Base-by-base conservation (phyloP, 306 rosid genomes). In the Rosa multiflora region DNA sequence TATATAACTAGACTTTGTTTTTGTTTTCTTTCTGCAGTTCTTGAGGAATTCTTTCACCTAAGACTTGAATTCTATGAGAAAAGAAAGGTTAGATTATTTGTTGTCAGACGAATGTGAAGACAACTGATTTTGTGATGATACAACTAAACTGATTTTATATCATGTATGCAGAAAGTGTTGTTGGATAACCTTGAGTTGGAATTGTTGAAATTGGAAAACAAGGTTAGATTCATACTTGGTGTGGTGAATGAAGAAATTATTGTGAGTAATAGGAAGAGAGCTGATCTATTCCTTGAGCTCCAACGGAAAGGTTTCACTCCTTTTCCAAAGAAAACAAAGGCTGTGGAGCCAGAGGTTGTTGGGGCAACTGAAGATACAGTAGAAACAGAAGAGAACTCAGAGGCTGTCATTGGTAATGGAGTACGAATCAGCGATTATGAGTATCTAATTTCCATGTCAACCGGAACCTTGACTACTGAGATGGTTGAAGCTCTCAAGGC, bases 261-360 rank as follows among this genome's bases (percentile, higher is more conserved):
- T 43, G 97, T 92, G 47, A 92, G 88, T 87, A 95, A 91, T 68
- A 80, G 98, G 71, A 91, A 83, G 79, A 91, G 83, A 64, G 97
- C 91, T 59, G 98, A 95, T 75, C 74, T 92, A 75, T 82, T 92
- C 80, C 78, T 76, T 15, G 97, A 95, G 95, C 86, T 95, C 85
- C 86, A 89, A 84, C 81, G 63, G 81, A 95, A 89, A 88, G 99
- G 97, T 73, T 95, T 95, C 78, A 92, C 97, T 84, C 98, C 99
- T 55, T 86, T 94, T 72, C 97, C 95, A 0, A 92, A 85, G 90
- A 92, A 92, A 80, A 86, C 88, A 18, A 92, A 91, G 82, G 75
- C 91, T 44, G 88, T 58, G 49, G 95, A 94, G 86, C 99, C 97
- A 6, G 92, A 88, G 81, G 91, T 94, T 78, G 99, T 97, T n/a